Evolutionary conservation across 1,284 basidiomycete species (phyloP), one percentile per base, ranked within the genome.

Genomic region (Erythrobasidium hasegawianum): DNA sequence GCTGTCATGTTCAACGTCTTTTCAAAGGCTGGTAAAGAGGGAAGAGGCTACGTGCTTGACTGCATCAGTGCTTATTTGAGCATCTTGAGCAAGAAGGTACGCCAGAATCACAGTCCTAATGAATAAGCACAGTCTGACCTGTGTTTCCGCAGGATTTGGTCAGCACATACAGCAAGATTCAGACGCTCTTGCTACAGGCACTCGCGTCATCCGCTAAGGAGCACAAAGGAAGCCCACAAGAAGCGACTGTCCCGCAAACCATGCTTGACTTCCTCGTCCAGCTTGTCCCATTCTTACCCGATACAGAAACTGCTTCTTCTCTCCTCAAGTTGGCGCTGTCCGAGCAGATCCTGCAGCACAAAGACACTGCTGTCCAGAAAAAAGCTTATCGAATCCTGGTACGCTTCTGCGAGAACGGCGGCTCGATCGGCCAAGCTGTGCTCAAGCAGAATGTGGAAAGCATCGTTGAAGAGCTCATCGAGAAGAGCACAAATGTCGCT

Each of bases 1-100:
- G 87, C 91, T 0, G 90, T 97, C 2, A 81, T 97, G 50, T 95
- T 97, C 81, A 97, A 99, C 76, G 87, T 99, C n/a, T 97, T 97
- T 77, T 84, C 88, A 68, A 92, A 85, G 73, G 84, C 89, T 22
- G 84, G 84, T 2, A 82, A 85, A 52, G 90, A 95, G 70, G 84
- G 83, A 50, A 84, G 91, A 54, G 86, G 86, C 2, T 83, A 86
- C 78, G 85, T 97, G 18, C 89, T 91, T 41, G 91, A 95, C 62
- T 89, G 90, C 39, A 89, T 97, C 72, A 84, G 82, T 18, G 82
- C 83, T n/a, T 98, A 94, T 89, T 82, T 89, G 24, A 83, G 84
- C 8, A 88, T 97, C 70, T 86, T 93, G 58, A 84, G 84, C 49
- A 82, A 85, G 64, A 77, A 84, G 79, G 88, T 88, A 66, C 65